These are phyloP conservation scores for Aspergillus fischeri DNA, from an alignment of 2,329 filamentous ascomycete species.

Conservation along the genomic window DNA sequence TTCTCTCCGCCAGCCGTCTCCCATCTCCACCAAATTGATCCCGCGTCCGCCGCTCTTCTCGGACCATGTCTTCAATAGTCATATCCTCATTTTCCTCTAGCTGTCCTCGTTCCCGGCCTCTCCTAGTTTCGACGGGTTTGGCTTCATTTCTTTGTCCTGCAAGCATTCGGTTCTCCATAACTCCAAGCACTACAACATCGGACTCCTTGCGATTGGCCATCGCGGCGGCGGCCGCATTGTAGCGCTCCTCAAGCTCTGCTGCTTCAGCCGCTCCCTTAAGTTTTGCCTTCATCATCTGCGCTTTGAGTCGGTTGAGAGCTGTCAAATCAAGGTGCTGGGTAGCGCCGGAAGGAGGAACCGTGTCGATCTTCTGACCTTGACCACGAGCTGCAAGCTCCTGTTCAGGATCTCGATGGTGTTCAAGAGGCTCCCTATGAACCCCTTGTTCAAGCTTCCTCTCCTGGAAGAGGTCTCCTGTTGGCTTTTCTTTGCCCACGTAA, in stretches of 20 bases:
- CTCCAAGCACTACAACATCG: slow-evolving; percentile 73
- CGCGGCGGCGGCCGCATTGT: slow-evolving; percentile 68
- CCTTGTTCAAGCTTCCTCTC: slow-evolving; percentile 65
- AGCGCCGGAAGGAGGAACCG: slow-evolving; percentile 48
- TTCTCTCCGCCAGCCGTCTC: slow-evolving; percentile 79
- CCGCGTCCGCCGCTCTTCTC: slow-evolving; percentile 83
- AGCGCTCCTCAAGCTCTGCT: slow-evolving; percentile 73
- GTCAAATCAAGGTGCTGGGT: slow-evolving; percentile 66
- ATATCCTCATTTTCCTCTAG: slow-evolving; percentile 94
- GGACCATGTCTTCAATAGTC: slow-evolving; percentile 94
- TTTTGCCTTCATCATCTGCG: slow-evolving; percentile 94
- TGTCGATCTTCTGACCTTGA: slow-evolving; percentile 57
- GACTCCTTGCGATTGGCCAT: slow-evolving; percentile 56
- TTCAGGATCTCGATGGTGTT: slow-evolving; percentile 29
- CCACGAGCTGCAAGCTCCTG: slow-evolving; percentile 35
- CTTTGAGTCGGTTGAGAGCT: slow-evolving; percentile 80
- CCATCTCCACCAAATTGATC: slow-evolving; percentile 76
- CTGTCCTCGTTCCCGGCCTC: slow-evolving; percentile 76
- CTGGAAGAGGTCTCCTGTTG: slow-evolving; percentile 78
- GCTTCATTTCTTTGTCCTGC: slow-evolving; percentile 73
- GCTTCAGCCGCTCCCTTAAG: slow-evolving; percentile 72
- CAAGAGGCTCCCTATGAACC: slow-evolving; percentile 36
- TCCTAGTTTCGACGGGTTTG: slow-evolving; percentile 70
- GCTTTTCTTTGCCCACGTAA: slow-evolving; percentile 80
- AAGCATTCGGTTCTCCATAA: slow-evolving; percentile 86